Evolutionary conservation across 768 basidiomycete species (phyloP).

Genomic region (Serendipita indica): DNA sequence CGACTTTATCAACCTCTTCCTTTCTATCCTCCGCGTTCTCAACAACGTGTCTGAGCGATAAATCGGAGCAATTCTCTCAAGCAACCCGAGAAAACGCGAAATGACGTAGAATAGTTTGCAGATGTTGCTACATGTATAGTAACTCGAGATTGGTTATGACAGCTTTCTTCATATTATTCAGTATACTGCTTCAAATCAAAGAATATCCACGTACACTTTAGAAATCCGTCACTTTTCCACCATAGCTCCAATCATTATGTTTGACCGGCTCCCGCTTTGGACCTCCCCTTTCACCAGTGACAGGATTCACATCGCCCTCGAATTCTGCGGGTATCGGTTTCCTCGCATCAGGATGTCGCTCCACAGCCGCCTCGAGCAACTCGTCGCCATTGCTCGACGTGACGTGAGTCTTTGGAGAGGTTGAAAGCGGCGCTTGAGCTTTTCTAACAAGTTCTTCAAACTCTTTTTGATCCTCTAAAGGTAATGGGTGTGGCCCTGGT

Average conservation of each 20-base stretch:
- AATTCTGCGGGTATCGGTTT: conserved; percentile 46
- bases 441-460: conserved; percentile 67
- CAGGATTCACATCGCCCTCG: conserved; percentile 65
- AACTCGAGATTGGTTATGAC: too few relatives aligned
- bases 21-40: conserved; percentile 72
- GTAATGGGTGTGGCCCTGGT: conserved; percentile 63
- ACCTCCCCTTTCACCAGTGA: conserved; percentile 72
- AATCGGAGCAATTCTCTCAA: not conserved
- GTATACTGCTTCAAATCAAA: too few relatives aligned
- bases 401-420: conserved; percentile 28
- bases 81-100: not conserved
- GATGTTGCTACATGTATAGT: too few relatives aligned
- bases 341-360: conserved; percentile 55
- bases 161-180: too few relatives aligned
- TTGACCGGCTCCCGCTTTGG: conserved; percentile 80
- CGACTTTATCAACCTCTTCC: conserved; percentile 78
- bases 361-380: conserved; percentile 25
- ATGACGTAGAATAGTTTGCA: too few relatives aligned
- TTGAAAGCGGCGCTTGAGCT: conserved; percentile 23
- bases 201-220: too few relatives aligned
- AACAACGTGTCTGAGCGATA: conserved; percentile 38
- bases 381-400: conserved; percentile 24
- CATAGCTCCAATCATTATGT: conserved; percentile 82
- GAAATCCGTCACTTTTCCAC: conserved; percentile 79
- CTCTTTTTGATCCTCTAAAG: conserved; percentile 61